Evolutionary conservation across 345 rosid species (phyloP).

Genomic region (Draba incana): DNA sequence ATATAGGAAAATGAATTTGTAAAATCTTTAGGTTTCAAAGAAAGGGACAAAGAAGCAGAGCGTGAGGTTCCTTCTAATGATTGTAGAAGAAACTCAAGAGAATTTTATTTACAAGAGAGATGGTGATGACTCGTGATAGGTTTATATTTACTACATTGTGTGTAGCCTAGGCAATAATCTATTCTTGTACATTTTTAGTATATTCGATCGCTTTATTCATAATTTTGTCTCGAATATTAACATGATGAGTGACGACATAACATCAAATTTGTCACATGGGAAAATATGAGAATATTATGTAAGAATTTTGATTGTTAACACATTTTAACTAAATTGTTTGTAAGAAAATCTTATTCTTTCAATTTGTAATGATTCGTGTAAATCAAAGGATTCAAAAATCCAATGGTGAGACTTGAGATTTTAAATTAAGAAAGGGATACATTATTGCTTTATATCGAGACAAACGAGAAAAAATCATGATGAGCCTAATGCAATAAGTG

Average conservation of each 20-base stretch:
- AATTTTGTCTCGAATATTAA: neutral
- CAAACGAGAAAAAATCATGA: slow-evolving; percentile 31
- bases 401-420: slow-evolving; percentile 12
- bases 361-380: slow-evolving; percentile 7
- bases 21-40: slow-evolving; percentile 15
- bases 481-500: slow-evolving; percentile 40
- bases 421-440: slow-evolving; percentile 16
- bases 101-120: slow-evolving; percentile 29
- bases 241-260: slow-evolving; percentile 15
- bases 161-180: slow-evolving; percentile 29
- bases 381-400: neutral
- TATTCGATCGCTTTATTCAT: slow-evolving; percentile 15
- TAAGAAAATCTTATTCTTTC: neutral
- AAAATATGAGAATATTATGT: neutral
- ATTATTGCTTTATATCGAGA: slow-evolving; percentile 35
- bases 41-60: slow-evolving; percentile 42
- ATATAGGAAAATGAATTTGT: slow-evolving; percentile 25
- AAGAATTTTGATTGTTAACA: neutral
- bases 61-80: slow-evolving; percentile 40
- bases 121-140: slow-evolving; percentile 31
- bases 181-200: slow-evolving; percentile 14
- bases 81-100: slow-evolving; percentile 36
- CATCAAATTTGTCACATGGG: neutral
- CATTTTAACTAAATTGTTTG: too few species aligned
- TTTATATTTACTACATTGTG: slow-evolving; percentile 20